These are phyloP conservation scores for Psilocybe sp. DNA, from an alignment of 768 basidiomycete genomes.

Conservation along the genomic window DNA sequence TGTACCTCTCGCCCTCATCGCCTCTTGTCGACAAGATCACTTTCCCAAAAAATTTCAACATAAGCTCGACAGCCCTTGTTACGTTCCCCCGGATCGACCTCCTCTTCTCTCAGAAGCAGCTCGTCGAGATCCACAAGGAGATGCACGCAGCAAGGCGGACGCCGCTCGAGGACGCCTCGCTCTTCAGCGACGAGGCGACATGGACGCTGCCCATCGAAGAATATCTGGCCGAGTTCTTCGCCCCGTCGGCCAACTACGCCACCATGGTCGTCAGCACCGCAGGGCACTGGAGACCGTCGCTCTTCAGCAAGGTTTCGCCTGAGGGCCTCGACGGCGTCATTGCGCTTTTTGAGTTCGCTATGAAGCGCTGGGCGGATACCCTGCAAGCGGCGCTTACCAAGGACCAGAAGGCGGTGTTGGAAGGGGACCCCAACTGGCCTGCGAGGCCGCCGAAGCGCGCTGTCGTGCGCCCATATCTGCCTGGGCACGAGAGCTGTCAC, in stretches of 20 bases:
- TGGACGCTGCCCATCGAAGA: slow-evolving; percentile 54
- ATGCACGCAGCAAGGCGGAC: slow-evolving; percentile 28
- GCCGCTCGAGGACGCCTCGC: slow-evolving; percentile 22
- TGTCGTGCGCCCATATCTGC: slow-evolving; percentile 57
- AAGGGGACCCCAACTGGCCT: background rate
- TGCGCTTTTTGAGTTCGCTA: slow-evolving; percentile 55
- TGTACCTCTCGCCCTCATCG: slow-evolving; percentile 59
- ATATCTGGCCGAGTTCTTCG: slow-evolving; percentile 50
- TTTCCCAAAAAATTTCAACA: slow-evolving; percentile 52
- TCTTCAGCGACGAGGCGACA: slow-evolving; percentile 54
- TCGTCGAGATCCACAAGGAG: slow-evolving; percentile 40
- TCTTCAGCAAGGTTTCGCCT: slow-evolving; percentile 36
- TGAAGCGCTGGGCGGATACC: slow-evolving; percentile 49
- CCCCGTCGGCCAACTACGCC: slow-evolving; percentile 48
- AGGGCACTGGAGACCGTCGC: slow-evolving; percentile 66
- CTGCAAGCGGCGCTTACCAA: slow-evolving; percentile 41
- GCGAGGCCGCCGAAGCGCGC: slow-evolving; percentile 36
- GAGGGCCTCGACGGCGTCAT: slow-evolving; percentile 54
- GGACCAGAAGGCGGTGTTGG: background rate
- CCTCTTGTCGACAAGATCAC: slow-evolving; percentile 39
- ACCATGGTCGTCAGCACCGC: slow-evolving; percentile 64
- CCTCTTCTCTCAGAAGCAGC: slow-evolving; percentile 45
- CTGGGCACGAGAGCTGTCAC: slow-evolving; percentile 68
- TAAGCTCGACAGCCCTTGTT: slow-evolving; percentile 57
- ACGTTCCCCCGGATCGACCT: slow-evolving; percentile 67